Base-by-base conservation (phyloP, 2,329 filamentous ascomycete genomes). In the Fusarium mangiferae region DNA sequence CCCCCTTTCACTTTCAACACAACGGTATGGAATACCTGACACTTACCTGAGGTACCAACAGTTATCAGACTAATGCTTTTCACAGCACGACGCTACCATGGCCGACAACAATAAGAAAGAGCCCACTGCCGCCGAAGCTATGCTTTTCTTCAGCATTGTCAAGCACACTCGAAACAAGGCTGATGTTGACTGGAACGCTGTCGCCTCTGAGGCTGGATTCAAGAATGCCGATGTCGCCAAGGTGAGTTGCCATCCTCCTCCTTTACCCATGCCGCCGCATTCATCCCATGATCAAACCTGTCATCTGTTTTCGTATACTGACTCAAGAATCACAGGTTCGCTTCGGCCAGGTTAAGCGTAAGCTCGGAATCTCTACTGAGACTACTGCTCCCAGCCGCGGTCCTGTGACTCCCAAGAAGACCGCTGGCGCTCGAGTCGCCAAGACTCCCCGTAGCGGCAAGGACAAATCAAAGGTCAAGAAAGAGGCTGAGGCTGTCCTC, bases 321-420 rank as follows among this genome's bases (percentile, higher is more conserved):
- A 76, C 54, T 28, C 3, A 33, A 10, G 44, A 28, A 7, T 14
- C 9, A 2, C 64, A 86, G 82, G 82, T 84, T 44, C 85, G 87
- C 51, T 89, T 85, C 64, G 82, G 85, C 7, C 86, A 89, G 67
- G 84, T 89, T 68, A 88, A 85, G 78, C 80, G 81, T 51, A 87
- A 87, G 78, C 80, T 85, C 2, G 83, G 83, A 7, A 80, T 86
- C 45, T 76, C 75, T 42, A 78, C 77, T 66, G 80, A 81, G 10
- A 51, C 60, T 10, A 68, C 72, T 4, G 61, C 68, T 20, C 45
- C 68, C 6, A 18, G 45, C 44, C 74, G 72, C 10, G 56, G 68
- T 5, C 62, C 61, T 8, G 39, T 36, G 22, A 64, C 73, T 38
- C 69, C 71, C 62, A 82, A 79, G 69, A 81, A 78, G 68, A 59